Evolutionary conservation across 345 rosid genomes (phyloP), one percentile per base, ranked within the genome.

Genomic region (Abelmoschus esculentus): DNA sequence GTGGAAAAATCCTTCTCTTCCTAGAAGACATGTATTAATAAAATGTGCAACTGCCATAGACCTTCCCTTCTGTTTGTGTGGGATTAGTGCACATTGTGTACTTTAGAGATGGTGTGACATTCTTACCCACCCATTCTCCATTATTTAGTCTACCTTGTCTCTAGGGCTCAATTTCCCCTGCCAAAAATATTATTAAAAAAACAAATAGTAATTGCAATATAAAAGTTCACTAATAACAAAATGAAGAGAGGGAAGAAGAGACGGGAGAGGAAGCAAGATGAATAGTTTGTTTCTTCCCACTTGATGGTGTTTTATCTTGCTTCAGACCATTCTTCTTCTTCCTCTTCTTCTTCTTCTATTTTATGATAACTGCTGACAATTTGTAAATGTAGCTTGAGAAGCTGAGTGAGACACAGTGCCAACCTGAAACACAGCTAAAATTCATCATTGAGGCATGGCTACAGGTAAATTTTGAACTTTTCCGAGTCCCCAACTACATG

Each of bases 381-480:
- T 70, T 61, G 53, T 64, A 55, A 31, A 59, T 68, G 42, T 76
- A 89, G 97, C 86, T 91, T 71, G 96, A 82, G 83, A 89, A 83
- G 85, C 89, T 91, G 13, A 91, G 97, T 50, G 92, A 91, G 78
- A 73, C 83, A 77, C 90, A 91, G 58, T 83, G 92, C 80, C 90
- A 86, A 62, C 90, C 97, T 36, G 90, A 89, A 73, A 84, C 97
- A 32, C 97, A 91, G 81, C 85, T 91, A 53, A 89, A 91, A 77
- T 91, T 91, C 81, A 87, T 89, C 57, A 82, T 86, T 54, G 97
- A 91, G 70, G 97, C 97, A 26, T 91, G 92, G 92, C 84, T 87
- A 72, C 97, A 91, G 89, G 97, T 89, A 82, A 73, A 57, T 67
- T 42, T 54, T 3, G 13, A 66, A 73, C 7, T 71, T 38, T 49